A percentile compares a stretch with the other conserved stretches of the same genome.
Conservation (phyloP, 2,329 filamentous ascomycete species). For the Exophiala lecanii-corni region DNA sequence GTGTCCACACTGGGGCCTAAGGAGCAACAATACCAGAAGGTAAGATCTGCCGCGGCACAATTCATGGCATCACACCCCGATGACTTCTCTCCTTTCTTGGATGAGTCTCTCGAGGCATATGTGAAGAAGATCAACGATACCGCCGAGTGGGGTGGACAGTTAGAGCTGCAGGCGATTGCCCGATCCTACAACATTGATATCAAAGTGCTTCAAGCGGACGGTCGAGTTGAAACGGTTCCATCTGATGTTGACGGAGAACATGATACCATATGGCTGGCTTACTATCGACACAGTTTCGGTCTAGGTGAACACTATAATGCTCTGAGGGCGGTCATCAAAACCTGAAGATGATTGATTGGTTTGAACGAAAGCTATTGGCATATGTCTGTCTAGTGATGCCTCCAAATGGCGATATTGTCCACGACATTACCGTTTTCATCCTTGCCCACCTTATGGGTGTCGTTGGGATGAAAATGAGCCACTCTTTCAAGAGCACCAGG, state of each 20-base stretch:
- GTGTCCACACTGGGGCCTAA: slow-evolving; percentile 2
- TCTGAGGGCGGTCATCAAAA: slow-evolving; percentile 44
- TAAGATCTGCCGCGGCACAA: slow-evolving; percentile 66
- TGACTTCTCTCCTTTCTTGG: slow-evolving; percentile 82
- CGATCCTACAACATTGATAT: slow-evolving; percentile 75
- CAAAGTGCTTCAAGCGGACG: slow-evolving; percentile 76
- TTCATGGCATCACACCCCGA: slow-evolving; percentile 72
- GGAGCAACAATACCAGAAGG: slow-evolving; percentile 56
- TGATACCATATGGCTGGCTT: slow-evolving; percentile 73
- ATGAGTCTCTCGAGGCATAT: slow-evolving; percentile 72
- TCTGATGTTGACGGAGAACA: slow-evolving; percentile 38
- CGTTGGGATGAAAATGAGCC: slow-evolving; percentile 52
- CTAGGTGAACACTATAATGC: slow-evolving; percentile 98
- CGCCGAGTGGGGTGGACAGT: slow-evolving; percentile 91
- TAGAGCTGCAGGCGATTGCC: slow-evolving; percentile 82
- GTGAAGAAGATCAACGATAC: slow-evolving; percentile 74
- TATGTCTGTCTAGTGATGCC: slow-evolving; percentile 34
- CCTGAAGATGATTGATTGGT: slow-evolving; percentile 5
- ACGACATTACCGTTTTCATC: slow-evolving; percentile 37
- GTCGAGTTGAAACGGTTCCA: slow-evolving; percentile 70
- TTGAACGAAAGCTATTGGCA: too few species aligned
- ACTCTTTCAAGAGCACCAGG: slow-evolving; percentile 41
- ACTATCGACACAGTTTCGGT: slow-evolving; percentile 90
- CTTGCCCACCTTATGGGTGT: slow-evolving; percentile 54
- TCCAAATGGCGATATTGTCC: slow-evolving; percentile 43